Conservation (phyloP, 2,329 filamentous ascomycete species). For the Claviceps sp. region DNA sequence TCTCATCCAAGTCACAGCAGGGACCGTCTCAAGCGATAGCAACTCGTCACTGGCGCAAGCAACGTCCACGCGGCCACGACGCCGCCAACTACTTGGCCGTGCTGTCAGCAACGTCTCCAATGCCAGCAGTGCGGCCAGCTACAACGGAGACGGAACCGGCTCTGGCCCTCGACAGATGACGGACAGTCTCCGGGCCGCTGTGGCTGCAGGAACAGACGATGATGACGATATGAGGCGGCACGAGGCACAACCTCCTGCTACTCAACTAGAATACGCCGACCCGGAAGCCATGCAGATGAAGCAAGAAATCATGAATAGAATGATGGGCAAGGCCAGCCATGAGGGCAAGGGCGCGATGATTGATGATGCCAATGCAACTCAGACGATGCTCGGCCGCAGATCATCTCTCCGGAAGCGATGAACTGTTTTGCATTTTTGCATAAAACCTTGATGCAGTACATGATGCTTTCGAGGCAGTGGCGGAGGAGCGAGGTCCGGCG, state of each 20-base stretch:
- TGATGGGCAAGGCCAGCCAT: slow-evolving; percentile 17
- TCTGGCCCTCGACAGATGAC: slow-evolving; percentile 10
- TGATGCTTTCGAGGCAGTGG: too few species aligned
- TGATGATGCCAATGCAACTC: neutral
- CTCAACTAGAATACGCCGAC: slow-evolving; percentile 41
- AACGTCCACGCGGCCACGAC: slow-evolving; percentile 15
- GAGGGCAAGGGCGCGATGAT: neutral
- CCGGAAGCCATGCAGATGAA: slow-evolving; percentile 32
- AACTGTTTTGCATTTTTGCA: neutral
- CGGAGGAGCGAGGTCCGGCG: too few species aligned
- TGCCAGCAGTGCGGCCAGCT: slow-evolving; percentile 31
- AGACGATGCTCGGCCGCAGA: neutral
- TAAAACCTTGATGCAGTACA: too few species aligned
- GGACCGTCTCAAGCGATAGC: slow-evolving; percentile 3
- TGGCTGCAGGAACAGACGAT: slow-evolving; percentile 4
- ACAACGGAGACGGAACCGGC: slow-evolving; percentile 11
- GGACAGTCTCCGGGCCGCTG: slow-evolving; percentile 4
- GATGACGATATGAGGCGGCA: slow-evolving; percentile 13
- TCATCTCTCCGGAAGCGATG: slow-evolving; percentile 2
- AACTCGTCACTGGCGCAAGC: slow-evolving; percentile 6
- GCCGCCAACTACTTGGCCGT: slow-evolving; percentile 42
- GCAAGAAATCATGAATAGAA: slow-evolving; percentile 30
- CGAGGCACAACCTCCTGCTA: slow-evolving; percentile 26
- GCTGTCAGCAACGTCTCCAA: slow-evolving; percentile 45
- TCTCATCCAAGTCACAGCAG: slow-evolving; percentile 20